Evolutionary conservation across 1,284 basidiomycete species (phyloP), one percentile per base, ranked within the genome.

Genomic region (Leccinum pachyderme): DNA sequence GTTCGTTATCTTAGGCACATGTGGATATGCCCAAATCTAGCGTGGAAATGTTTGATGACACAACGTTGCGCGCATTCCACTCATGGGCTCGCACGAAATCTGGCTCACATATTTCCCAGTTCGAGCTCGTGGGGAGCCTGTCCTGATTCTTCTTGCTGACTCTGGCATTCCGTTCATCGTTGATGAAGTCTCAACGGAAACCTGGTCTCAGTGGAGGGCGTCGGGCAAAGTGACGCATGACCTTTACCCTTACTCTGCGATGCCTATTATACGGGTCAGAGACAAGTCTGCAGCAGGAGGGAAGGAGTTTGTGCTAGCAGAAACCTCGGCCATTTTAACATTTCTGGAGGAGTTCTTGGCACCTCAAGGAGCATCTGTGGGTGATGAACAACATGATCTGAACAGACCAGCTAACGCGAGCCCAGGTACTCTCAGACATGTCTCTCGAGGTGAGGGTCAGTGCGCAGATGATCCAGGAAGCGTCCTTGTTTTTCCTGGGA

Each of bases 81-180:
- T 25, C 37, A 65, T 63, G 66, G 44, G 39, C 45, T 52, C 51
- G 56, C 43, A 50, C 22, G 51, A 59, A n/a, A 52, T 67, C 18
- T 56, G 57, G 47, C 59, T 65, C 39, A 59, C 51, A 13, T 65
- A 65, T 47, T 49, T 65, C 44, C 29, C 65, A 3, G 0, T 61
- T 6, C 67, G 67, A 33, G 67, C 25, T 33, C 65, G 67, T 45
- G 62, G 67, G 2, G 67, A 65, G 52, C 67, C 64, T 1, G 47
- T 67, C 22, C n/a, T 65, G 7, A 58, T 65, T 22, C 55, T 69
- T 29, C 65, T 67, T 27, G 65, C 24, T 4, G 63, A 69, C 48
- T 66, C 63, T 0, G 64, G 67, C 0, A 15, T 59, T 24, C 51
- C 65, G 12, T 65, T 69, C 25, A 53, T 35, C 5, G 32, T 67